phyloP scores from a whole-genome alignment of 2,329 filamentous ascomycete genomes.

The Neopestalotiopsis clavispora region DNA sequence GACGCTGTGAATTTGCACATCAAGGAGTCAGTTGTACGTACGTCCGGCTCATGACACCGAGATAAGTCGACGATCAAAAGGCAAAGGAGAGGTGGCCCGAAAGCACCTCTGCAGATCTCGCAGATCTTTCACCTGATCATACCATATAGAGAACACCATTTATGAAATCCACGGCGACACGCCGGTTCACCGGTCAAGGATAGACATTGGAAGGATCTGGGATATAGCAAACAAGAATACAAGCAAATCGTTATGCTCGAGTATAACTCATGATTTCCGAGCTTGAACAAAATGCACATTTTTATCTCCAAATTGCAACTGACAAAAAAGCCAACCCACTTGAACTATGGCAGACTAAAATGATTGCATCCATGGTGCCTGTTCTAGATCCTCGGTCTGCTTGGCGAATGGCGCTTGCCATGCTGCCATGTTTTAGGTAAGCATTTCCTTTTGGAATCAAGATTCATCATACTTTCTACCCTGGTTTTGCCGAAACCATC shows the following conservation, averaged over 20 bases:
- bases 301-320: not conserved
- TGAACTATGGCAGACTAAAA: not conserved
- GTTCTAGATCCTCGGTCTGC: not conserved
- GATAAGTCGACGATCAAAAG: not conserved
- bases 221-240: not conserved
- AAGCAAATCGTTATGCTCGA: not conserved
- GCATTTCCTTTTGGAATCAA: not conserved
- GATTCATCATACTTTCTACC: not conserved
- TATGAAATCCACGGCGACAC: not conserved
- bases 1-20: too few relatives aligned
- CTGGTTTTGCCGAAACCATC: not conserved
- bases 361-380: not conserved
- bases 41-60: not conserved
- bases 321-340: not conserved
- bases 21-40: not conserved
- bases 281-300: not conserved
- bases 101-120: not conserved
- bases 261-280: not conserved
- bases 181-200: not conserved
- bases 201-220: not conserved
- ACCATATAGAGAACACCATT: not conserved
- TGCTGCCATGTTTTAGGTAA: not conserved
- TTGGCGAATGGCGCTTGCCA: not conserved
- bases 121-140: not conserved
- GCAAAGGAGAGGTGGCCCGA: not conserved